phyloP scores from a whole-genome alignment of 257 asterid genomes.

The Solanum pinnatisectum region DNA sequence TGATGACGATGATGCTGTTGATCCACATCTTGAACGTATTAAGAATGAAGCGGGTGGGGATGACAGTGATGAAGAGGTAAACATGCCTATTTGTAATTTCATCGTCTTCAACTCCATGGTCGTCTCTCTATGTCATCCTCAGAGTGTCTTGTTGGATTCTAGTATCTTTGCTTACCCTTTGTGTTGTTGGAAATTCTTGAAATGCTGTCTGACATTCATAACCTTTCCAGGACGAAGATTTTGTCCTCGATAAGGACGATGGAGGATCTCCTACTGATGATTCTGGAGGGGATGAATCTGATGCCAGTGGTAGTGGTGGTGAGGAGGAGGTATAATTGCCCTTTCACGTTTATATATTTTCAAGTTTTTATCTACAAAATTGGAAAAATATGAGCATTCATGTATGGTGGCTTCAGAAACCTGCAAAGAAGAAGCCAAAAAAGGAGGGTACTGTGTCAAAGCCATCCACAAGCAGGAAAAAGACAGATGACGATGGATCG shows the following conservation, averaged over 20 bases:
- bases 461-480: conserved; percentile 56
- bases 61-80: conserved; percentile 82
- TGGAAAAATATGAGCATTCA: conserved; percentile 1
- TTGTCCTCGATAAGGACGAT: conserved; percentile 66
- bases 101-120: background rate
- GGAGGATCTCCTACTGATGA: conserved; percentile 96
- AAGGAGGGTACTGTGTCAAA: conserved; percentile 54
- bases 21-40: conserved; percentile 85
- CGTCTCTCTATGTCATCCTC: background rate
- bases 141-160: background rate
- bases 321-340: conserved; percentile 63
- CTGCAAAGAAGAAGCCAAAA: conserved; percentile 52
- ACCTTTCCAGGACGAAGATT: conserved; percentile 66
- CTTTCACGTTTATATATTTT: background rate
- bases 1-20: conserved; percentile 71
- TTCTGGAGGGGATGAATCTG: conserved; percentile 78
- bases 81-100: background rate
- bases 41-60: conserved; percentile 66
- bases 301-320: conserved; percentile 58
- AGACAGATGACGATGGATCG: conserved; percentile 51
- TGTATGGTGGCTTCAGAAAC: conserved; percentile 33
- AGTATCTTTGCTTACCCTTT: background rate
- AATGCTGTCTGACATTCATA: background rate
- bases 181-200: background rate
- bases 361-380: background rate